phyloP scores from a whole-genome alignment of 2,329 filamentous ascomycete species.

The Cladorrhinum sp. region DNA sequence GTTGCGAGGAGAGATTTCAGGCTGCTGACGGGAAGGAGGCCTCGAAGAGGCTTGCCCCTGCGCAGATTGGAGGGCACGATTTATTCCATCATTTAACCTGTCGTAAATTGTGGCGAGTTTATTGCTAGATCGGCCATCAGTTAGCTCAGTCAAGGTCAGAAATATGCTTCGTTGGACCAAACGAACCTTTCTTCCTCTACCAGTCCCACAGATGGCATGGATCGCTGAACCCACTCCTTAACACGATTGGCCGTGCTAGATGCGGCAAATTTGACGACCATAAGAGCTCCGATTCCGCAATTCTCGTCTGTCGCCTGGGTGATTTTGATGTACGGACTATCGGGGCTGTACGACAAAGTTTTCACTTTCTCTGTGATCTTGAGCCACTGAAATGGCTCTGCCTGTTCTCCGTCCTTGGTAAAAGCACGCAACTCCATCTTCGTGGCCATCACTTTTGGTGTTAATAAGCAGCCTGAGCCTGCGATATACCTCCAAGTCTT shows the following conservation, averaged over 20 bases:
- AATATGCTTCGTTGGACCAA: neutral
- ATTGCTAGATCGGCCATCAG: too few species aligned
- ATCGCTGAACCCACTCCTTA: constrained; percentile 11
- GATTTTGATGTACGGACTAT: constrained; percentile 17
- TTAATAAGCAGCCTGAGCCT: constrained; percentile 5
- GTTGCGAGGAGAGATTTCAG: neutral
- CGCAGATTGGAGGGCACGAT: neutral
- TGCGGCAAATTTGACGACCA: constrained; percentile 17
- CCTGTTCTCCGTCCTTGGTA: constrained; percentile 1
- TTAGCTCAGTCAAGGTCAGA: neutral
- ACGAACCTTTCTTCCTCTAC: constrained; percentile 8
- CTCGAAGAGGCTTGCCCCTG: neutral
- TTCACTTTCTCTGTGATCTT: constrained; percentile 17
- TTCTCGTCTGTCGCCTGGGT: constrained; percentile 12
- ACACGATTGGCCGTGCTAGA: neutral
- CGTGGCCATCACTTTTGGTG: neutral
- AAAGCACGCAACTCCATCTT: constrained; percentile 16
- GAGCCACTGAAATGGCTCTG: constrained; percentile 20
- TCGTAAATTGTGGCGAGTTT: constrained; percentile 8
- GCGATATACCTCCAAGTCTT: constrained; percentile 11
- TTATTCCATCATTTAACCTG: neutral
- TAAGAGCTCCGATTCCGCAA: constrained; percentile 1
- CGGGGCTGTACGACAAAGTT: constrained; percentile 10
- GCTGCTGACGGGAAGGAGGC: neutral
- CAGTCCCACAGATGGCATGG: neutral